Evolutionary conservation across 2,329 filamentous ascomycete genomes (phyloP), one percentile per base, ranked within the genome.

Genomic region (Ophiostoma australiae): DNA sequence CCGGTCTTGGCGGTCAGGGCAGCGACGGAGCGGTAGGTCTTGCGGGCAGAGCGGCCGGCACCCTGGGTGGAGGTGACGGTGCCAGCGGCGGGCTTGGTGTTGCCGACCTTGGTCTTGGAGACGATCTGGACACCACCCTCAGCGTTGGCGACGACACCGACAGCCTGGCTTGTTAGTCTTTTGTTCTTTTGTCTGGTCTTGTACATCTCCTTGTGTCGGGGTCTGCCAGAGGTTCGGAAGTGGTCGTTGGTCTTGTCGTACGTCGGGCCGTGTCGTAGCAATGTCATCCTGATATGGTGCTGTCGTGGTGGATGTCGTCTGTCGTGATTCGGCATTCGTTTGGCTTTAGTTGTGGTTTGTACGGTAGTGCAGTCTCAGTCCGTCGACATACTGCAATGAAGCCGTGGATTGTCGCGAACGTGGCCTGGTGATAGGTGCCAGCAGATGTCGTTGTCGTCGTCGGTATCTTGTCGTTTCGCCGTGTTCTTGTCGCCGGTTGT

Each of bases 1-100:
- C 90, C 88, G 80, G 87, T 87, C 89, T 93, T 93, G 82, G 93
- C 91, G 78, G 90, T 89, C 81, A 86, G 85, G 85, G 88, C 91
- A 84, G 93, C 93, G 81, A 98, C 89, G 78, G 87, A 87, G 85
- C 91, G 92, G 90, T 94, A 98, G 84, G 91, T 90, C 88, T 93
- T 95, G 76, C 69, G 55, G 23, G 27, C 86, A 77, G 90, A 86
- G 83, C 91, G 91, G 82, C 87, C 87, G 79, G 88, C 84, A 79
- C 87, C 85, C 86, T 91, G 92, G 80, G 86, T 88, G 78, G 88
- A 86, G 81, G 86, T 87, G 82, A 86, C 85, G 79, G 85, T 80
- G 80, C 84, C 82, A 80, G 88, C 83, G 75, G 87, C 88, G 80
- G 95, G 94, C 84, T 92, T 87, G 86, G 92, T 88, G 78, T 82